Percentiles rank a stretch among this genome's conserved stretches.
Conservation (phyloP, 768 basidiomycete genomes). For the Tephrocybe sp. region DNA sequence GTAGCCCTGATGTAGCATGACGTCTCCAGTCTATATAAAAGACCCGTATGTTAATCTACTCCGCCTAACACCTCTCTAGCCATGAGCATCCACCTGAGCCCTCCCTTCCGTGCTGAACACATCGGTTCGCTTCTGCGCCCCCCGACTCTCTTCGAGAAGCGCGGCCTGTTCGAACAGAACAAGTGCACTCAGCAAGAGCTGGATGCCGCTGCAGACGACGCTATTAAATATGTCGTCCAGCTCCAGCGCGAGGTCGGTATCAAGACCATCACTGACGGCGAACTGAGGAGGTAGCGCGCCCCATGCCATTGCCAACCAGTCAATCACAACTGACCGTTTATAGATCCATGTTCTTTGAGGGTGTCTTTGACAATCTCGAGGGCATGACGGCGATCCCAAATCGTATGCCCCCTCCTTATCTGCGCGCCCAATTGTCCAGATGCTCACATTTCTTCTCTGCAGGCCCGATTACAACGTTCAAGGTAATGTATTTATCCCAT, state of each 20-base stretch:
- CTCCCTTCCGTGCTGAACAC: slow-evolving; percentile 55
- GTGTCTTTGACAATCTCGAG: slow-evolving; percentile 65
- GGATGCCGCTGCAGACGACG: slow-evolving; percentile 47
- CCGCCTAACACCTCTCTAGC: slow-evolving; percentile 10
- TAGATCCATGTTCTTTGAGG: slow-evolving; percentile 62
- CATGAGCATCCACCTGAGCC: slow-evolving; percentile 30
- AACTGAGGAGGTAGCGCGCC: slow-evolving; percentile 38
- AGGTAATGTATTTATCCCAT: slow-evolving; percentile 30
- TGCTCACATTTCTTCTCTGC: slow-evolving; percentile 5
- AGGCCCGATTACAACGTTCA: slow-evolving; percentile 52
- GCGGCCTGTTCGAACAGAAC: slow-evolving; percentile 40
- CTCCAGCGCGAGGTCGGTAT: slow-evolving; percentile 57
- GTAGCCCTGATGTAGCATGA: slow-evolving; percentile 10
- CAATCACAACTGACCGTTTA: not conserved
- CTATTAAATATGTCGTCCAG: slow-evolving; percentile 50
- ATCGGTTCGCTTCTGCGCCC: slow-evolving; percentile 65
- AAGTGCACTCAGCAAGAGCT: slow-evolving; percentile 45
- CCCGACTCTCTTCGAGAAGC: slow-evolving; percentile 44
- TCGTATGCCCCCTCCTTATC: slow-evolving; percentile 31
- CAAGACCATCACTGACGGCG: slow-evolving; percentile 64
- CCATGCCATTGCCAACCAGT: slow-evolving; percentile 1
- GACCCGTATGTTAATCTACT: slow-evolving; percentile 8
- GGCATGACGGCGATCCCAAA: slow-evolving; percentile 58
- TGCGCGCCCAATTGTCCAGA: not conserved
- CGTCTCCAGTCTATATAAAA: slow-evolving; percentile 12